A percentile compares a stretch with the other conserved stretches of the same genome.
phyloP scores from a whole-genome alignment of 441 rosid species.

The Erodium moschatum region DNA sequence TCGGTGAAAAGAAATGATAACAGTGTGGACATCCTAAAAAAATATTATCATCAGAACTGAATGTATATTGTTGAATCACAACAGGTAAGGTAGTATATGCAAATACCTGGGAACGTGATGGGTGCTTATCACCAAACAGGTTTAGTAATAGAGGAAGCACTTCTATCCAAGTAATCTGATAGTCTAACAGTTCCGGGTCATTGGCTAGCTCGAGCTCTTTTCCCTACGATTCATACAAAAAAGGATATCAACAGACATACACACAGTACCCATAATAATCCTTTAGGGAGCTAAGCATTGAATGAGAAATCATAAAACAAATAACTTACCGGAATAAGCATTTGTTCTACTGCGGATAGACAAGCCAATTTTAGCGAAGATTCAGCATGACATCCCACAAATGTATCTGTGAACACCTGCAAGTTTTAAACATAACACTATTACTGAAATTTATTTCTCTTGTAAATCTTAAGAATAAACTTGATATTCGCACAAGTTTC shows the following conservation, averaged over 20 bases:
- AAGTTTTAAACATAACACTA: conserved; percentile 15
- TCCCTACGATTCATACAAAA: conserved; percentile 30
- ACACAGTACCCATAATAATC: conserved; percentile 5
- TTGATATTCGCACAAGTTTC: conserved; percentile 1
- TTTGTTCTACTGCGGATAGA: conserved; percentile 47
- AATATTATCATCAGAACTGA: not conserved
- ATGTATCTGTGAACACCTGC: conserved; percentile 83
- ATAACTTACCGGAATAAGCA: conserved; percentile 66
- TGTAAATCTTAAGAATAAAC: conserved; percentile 8
- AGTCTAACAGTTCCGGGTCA: conserved; percentile 38
- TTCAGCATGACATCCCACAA: conserved; percentile 52
- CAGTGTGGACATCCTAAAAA: not conserved
- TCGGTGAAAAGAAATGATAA: not conserved
- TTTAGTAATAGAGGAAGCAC: conserved; percentile 55
- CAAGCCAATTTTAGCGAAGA: conserved; percentile 60
- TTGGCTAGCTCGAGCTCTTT: conserved; percentile 32
- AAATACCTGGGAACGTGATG: conserved; percentile 52
- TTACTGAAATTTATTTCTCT: conserved; percentile 12
- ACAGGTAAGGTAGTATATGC: conserved; percentile 13
- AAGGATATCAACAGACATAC: not conserved
- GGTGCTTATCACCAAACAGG: conserved; percentile 50
- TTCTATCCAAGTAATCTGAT: conserved; percentile 58
- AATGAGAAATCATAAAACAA: conserved; percentile 12
- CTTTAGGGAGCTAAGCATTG: not conserved
- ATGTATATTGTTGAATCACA: not conserved